phyloP scores from a whole-genome alignment of 495 filamentous ascomycete genomes.

The Penicillium cinerascens region DNA sequence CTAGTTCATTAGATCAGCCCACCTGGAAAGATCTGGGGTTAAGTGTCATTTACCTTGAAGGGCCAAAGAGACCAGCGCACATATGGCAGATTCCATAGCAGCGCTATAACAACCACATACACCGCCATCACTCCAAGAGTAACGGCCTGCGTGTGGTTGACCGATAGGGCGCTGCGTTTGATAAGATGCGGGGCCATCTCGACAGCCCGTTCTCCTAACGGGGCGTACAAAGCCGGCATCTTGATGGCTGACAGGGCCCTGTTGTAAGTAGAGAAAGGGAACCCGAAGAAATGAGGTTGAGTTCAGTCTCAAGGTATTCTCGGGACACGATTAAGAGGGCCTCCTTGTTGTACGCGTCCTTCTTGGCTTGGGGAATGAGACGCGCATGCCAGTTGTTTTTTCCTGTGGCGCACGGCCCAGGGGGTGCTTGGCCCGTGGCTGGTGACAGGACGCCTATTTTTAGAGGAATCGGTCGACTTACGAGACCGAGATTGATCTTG shows the following conservation, averaged over 20 bases:
- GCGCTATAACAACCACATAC: conserved; percentile 70
- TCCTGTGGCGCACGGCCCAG: not conserved
- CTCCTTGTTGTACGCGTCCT: not conserved
- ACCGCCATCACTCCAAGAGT: conserved; percentile 66
- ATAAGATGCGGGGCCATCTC: conserved; percentile 30
- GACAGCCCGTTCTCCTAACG: conserved; percentile 21
- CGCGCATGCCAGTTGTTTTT: not conserved
- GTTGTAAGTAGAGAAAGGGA: not conserved
- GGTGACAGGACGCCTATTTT: not conserved
- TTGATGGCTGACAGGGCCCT: conserved; percentile 8
- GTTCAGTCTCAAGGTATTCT: not conserved
- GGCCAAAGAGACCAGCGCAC: conserved; percentile 70
- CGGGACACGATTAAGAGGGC: not conserved
- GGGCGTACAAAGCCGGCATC: conserved; percentile 33
- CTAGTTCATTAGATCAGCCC: conserved; percentile 29
- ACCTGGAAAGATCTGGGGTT: not conserved
- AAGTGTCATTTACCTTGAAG: conserved; percentile 60
- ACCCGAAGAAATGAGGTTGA: not conserved
- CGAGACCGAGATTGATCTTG: not conserved
- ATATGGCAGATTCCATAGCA: conserved; percentile 78
- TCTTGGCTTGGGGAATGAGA: not conserved
- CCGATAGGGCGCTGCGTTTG: conserved; percentile 52
- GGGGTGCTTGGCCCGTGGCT: not conserved
- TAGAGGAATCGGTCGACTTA: no score
- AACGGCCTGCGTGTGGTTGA: conserved; percentile 67